Evolutionary conservation across 2,329 filamentous ascomycete species (phyloP).

Genomic region (Aureobasidium sp.): DNA sequence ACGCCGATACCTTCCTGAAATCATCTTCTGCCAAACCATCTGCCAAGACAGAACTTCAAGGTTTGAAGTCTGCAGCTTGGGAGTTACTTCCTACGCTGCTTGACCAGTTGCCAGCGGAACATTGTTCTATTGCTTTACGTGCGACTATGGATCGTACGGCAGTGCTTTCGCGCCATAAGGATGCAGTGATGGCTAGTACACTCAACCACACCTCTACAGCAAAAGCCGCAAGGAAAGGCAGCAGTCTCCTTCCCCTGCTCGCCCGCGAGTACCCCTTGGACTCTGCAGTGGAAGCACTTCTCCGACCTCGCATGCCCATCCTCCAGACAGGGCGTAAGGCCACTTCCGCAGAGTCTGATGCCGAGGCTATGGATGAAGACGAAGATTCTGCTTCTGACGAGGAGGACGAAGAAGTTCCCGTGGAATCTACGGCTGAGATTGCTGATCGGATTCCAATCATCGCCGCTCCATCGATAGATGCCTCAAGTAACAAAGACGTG

Average conservation of each 20-base stretch:
- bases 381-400: neutral
- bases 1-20: conserved; percentile 78
- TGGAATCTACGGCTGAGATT: too few species aligned
- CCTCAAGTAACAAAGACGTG: neutral
- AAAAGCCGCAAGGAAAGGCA: conserved; percentile 53
- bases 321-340: conserved; percentile 33
- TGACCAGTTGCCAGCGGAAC: conserved; percentile 68
- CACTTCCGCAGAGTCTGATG: conserved; percentile 25
- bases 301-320: conserved; percentile 56
- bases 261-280: conserved; percentile 70
- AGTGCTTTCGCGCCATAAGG: conserved; percentile 72
- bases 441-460: too few species aligned
- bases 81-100: conserved; percentile 69
- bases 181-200: conserved; percentile 83
- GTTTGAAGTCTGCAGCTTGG: conserved; percentile 64
- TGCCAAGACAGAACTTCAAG: conserved; percentile 36
- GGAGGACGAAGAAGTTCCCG: neutral
- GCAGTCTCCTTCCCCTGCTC: conserved; percentile 85
- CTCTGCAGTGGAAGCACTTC: conserved; percentile 75
- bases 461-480: neutral
- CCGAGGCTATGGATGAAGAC: conserved; percentile 24
- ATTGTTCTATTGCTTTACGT: conserved; percentile 76
- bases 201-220: conserved; percentile 76
- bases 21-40: conserved; percentile 27
- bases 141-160: conserved; percentile 84